Evolutionary conservation across 108 stramenopile species (phyloP), one percentile per base, ranked within the genome.

Genomic region (Ochromonas danica): DNA sequence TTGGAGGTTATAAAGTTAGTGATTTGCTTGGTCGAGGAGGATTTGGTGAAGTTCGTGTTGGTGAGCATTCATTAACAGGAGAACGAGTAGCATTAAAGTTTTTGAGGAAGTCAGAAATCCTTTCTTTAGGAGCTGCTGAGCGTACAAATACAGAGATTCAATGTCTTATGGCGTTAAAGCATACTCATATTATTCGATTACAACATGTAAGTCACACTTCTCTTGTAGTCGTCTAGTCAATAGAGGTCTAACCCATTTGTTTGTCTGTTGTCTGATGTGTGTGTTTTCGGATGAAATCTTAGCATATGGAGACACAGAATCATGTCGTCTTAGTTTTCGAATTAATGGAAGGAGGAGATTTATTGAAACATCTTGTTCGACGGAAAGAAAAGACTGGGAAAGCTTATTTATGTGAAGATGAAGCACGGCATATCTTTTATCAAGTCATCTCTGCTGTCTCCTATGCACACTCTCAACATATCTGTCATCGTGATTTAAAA

Each of bases 381-480:
- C 14, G 10, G 3, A 41, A 27, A 6, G 10, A 28, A 10, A 3
- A 3, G 28, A 42, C 28, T 35, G 10, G 10, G 27, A 60, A 60
- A 75, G 72, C 45, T 28, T 3, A 17, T 10, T 36, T 75, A 27
- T 14, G 40, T 36, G 51, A 78, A 43, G 78, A 78, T 39, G 42
- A 78, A 39, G 82, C 77, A 43, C 77, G 78, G 28, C 28, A 71
- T 28, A 41, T 78, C 30, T 79, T 82, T 28, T 43, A 43, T n/a
- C 81, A 85, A 81, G 67, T 85, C 22, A 36, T 85, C 25, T 71
- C 78, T 40, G 84, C 77, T 0, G 71, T 85, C 38, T 40, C 61
- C 35, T 83, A 85, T 70, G 84, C 84, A 27, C 84, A 85, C 72
- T 82, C 82, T 41, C 82, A 85, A 70, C 84, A 85, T 81, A 85